phyloP scores from a whole-genome alignment of 2,329 filamentous ascomycete genomes.

The Clarireedia sp. region DNA sequence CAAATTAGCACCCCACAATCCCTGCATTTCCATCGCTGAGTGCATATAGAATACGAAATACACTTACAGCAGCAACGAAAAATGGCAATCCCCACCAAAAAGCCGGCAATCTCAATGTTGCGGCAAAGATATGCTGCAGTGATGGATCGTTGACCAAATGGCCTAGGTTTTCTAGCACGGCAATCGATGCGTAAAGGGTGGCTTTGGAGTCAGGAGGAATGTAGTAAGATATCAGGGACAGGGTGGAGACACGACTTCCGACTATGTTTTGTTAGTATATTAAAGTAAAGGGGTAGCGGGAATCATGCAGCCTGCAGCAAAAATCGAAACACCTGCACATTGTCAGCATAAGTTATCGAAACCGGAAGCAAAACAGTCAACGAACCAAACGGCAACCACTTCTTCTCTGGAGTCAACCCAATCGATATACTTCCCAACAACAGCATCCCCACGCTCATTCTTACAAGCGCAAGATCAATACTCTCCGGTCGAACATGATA shows the following conservation, averaged over 20 bases:
- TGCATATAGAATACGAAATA: not conserved
- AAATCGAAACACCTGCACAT: slow-evolving; percentile 22
- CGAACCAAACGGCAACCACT: slow-evolving; percentile 22
- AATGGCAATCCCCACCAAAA: slow-evolving; percentile 26
- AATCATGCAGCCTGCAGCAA: slow-evolving; percentile 25
- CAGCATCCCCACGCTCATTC: slow-evolving; percentile 21
- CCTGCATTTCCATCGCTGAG: not conserved
- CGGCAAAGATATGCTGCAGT: slow-evolving; percentile 26
- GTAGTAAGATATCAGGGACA: slow-evolving; percentile 24
- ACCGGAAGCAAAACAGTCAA: not conserved
- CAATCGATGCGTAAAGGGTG: slow-evolving; percentile 24
- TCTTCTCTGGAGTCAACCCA: slow-evolving; percentile 15
- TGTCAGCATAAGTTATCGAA: not conserved
- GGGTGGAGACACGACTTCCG: slow-evolving; percentile 24
- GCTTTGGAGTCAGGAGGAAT: slow-evolving; percentile 22
- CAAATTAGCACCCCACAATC: not conserved
- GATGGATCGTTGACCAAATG: slow-evolving; percentile 26
- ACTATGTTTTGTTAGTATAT: slow-evolving; percentile 7
- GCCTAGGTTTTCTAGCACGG: slow-evolving; percentile 26
- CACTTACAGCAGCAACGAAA: slow-evolving; percentile 27
- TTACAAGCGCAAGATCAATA: slow-evolving; percentile 23
- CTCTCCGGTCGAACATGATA: slow-evolving; percentile 15
- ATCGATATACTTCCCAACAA: slow-evolving; percentile 22
- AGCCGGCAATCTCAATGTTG: slow-evolving; percentile 16
- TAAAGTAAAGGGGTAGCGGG: slow-evolving; percentile 15